These are phyloP conservation scores for Pholiota molesta DNA, from an alignment of 768 basidiomycete species.

Conservation along the genomic window DNA sequence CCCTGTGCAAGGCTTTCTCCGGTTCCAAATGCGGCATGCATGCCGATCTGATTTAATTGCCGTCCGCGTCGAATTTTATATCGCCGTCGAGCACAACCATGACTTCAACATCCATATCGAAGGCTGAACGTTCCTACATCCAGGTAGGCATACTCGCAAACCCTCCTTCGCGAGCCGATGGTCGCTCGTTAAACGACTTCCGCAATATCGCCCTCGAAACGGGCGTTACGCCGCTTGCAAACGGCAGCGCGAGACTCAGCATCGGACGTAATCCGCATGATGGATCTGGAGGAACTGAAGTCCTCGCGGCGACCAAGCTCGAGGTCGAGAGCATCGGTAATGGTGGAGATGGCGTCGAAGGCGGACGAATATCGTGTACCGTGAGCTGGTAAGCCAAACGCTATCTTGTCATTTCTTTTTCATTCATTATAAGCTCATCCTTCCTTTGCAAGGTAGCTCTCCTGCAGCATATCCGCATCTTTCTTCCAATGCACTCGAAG, in stretches of 20 bases:
- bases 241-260: conserved; percentile 78
- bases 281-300: conserved; percentile 71
- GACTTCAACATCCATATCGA: conserved; percentile 56
- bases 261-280: conserved; percentile 63
- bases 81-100: conserved; percentile 22
- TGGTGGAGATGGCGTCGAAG: conserved; percentile 51
- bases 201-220: conserved; percentile 75
- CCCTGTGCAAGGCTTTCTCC: too few relatives aligned
- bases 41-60: not conserved
- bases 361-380: conserved; percentile 64
- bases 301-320: conserved; percentile 77
- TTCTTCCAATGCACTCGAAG: conserved; percentile 65
- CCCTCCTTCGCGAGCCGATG: conserved; percentile 75
- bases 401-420: not conserved
- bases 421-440: not conserved
- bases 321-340: conserved; percentile 68
- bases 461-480: conserved; percentile 80
- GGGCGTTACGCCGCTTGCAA: conserved; percentile 77
- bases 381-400: conserved; percentile 71
- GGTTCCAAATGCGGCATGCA: too few relatives aligned
- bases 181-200: conserved; percentile 68
- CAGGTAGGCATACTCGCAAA: conserved; percentile 61
- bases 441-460: conserved; percentile 56
- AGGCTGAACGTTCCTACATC: conserved; percentile 80
- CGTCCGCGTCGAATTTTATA: not conserved